Evolutionary conservation across 805 yeast species (phyloP).

Genomic region (Yamadazyma kitorensis): DNA sequence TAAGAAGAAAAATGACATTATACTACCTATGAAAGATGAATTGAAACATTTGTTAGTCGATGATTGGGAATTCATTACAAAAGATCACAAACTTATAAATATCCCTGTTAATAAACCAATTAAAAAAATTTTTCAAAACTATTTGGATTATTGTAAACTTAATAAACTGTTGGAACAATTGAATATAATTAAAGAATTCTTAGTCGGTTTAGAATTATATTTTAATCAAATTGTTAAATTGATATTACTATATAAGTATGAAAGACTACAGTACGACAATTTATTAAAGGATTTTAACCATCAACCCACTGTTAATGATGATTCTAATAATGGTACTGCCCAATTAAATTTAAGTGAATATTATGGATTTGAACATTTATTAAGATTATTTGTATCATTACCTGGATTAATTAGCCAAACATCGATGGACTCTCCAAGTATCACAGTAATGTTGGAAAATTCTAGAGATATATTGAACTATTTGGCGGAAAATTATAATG

Average conservation of each 20-base stretch:
- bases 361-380: conserved; percentile 81
- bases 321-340: conserved; percentile 5
- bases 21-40: conserved; percentile 57
- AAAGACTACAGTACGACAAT: conserved; percentile 67
- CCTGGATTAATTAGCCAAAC: conserved; percentile 84
- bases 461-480: conserved; percentile 53
- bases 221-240: conserved; percentile 74
- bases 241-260: conserved; percentile 69
- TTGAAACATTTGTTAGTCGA: conserved; percentile 75
- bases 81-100: conserved; percentile 65
- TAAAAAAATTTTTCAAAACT: conserved; percentile 52
- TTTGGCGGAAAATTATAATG: conserved; percentile 43
- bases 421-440: conserved; percentile 74
- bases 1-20: conserved; percentile 45
- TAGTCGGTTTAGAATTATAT: conserved; percentile 65
- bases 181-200: conserved; percentile 58
- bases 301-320: conserved; percentile 7
- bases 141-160: conserved; percentile 20
- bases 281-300: conserved; percentile 30
- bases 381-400: conserved; percentile 70
- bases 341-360: conserved; percentile 37
- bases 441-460: conserved; percentile 52
- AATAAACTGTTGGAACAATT: conserved; percentile 12
- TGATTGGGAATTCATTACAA: conserved; percentile 92
- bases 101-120: conserved; percentile 63